Conservation (phyloP, 148 eudicot genomes). For the Cornus suecica region DNA sequence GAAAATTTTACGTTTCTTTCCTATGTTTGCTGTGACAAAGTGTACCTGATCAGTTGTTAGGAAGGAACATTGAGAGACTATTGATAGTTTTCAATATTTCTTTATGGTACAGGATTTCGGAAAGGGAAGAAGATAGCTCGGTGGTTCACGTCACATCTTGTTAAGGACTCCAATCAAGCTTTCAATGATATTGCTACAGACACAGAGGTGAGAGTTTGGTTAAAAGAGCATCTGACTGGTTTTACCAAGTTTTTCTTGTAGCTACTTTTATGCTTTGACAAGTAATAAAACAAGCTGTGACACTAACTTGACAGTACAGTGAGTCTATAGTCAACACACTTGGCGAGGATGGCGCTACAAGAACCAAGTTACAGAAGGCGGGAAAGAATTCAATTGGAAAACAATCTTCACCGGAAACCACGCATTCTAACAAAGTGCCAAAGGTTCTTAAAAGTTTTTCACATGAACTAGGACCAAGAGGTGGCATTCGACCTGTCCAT, state of each 20-base stretch:
- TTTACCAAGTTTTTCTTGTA: not conserved
- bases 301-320: conserved; percentile 29
- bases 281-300: not conserved
- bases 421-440: conserved; percentile 24
- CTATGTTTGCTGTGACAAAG: not conserved
- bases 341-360: conserved; percentile 30
- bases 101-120: conserved; percentile 32
- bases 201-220: conserved; percentile 30
- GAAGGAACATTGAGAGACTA: not conserved
- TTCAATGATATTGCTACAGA: conserved; percentile 15
- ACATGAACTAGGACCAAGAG: conserved; percentile 38
- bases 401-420: conserved; percentile 25
- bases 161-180: conserved; percentile 39
- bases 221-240: not conserved
- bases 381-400: conserved; percentile 22
- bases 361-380: conserved; percentile 29
- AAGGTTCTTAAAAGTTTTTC: conserved; percentile 59
- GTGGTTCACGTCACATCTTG: conserved; percentile 47
- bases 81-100: not conserved
- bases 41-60: not conserved
- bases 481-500: too few relatives aligned
- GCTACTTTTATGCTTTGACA: conserved; percentile 5
- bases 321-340: conserved; percentile 23
- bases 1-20: not conserved
- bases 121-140: conserved; percentile 48